Evolutionary conservation across 1,139 yeast species (phyloP), one percentile per base, ranked within the genome.

Genomic region (Debaryomycetaceae sp.): DNA sequence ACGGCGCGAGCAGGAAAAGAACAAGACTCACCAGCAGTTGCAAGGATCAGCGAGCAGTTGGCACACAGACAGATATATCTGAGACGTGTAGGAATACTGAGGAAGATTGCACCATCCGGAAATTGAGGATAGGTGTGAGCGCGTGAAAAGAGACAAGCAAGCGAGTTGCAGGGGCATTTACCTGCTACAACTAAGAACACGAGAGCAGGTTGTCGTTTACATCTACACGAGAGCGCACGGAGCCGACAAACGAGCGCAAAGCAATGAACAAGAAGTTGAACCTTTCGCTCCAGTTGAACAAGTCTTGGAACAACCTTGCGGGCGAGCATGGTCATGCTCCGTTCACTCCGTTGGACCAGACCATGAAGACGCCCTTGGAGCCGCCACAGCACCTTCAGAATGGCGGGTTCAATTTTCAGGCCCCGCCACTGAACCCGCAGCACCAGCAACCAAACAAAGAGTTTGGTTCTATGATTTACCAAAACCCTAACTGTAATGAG

Each of bases 301-400:
- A 61, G 48, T 53, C 67, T 13, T 55, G 62, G 37, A 53, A 43
- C 33, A 54, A 55, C 43, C 44, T 56, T 15, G 28, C 29, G 14
- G 56, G 48, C 14, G 37, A 48, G 14, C 62, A 53, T 31, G 52
- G 53, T 13, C 26, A 3, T 11, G 60, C 60, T 19, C 78, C 78
- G n/a, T 67, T 54, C 48, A 72, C 78, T 1, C 78, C 78, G 11
- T 55, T 70, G 38, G 77, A 71, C 36, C 77, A 71, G 47, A 72
- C 76, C 1, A 50, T 69, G 39, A 58, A 52, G 35, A 72, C 78
- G 4, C 78, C 78, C 1, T 44, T 65, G 29, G 74, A 68, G 38
- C 60, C 62, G 6, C 68, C 60, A 36, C 15, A 17, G 26, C 26
- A 22, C 26, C 11, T 22, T 11, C 26, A 8, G 11, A 44, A 41